These are phyloP conservation scores for Annulohypoxylon moriforme DNA, from an alignment of 495 filamentous ascomycete species.

Conservation along the genomic window DNA sequence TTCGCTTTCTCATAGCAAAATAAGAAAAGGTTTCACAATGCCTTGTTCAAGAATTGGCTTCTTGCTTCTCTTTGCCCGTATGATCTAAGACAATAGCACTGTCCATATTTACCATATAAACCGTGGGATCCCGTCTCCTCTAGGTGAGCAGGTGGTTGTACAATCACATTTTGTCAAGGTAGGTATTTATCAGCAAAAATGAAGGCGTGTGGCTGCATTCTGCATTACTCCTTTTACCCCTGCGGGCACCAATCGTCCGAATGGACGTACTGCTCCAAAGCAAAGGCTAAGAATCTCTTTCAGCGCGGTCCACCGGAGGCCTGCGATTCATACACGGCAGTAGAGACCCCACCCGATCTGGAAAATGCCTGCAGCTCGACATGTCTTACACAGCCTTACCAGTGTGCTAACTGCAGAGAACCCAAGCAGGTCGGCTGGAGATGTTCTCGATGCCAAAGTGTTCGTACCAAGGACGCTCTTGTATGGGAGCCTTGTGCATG, in stretches of 20 bases:
- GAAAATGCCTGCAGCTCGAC: slow-evolving; percentile 26
- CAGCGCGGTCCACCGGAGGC: neutral
- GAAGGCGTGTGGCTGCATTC: slow-evolving; percentile 20
- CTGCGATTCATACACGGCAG: neutral
- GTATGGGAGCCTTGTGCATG: slow-evolving; percentile 21
- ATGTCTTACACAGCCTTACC: slow-evolving; percentile 25
- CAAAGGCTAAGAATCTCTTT: slow-evolving; percentile 24
- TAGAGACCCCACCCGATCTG: neutral
- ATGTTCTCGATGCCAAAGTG: slow-evolving; percentile 2
- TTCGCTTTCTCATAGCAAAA: neutral
- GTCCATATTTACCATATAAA: neutral
- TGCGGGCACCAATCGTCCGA: slow-evolving; percentile 23
- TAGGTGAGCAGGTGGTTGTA: neutral
- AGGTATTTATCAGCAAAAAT: neutral
- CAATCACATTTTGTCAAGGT: neutral
- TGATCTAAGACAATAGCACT: neutral
- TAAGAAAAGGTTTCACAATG: neutral
- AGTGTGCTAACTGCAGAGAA: slow-evolving; percentile 19
- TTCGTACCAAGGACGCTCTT: neutral
- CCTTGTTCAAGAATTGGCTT: slow-evolving; percentile 11
- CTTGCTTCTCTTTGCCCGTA: neutral
- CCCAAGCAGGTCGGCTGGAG: slow-evolving; percentile 32
- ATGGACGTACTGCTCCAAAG: slow-evolving; percentile 27
- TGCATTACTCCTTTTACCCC: slow-evolving; percentile 23
- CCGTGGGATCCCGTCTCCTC: neutral